A percentile compares a stretch with the other conserved stretches of the same genome.
Evolutionary conservation across 164 flowering plant species (phyloP).

Genomic region (Tinospora cordifolia): DNA sequence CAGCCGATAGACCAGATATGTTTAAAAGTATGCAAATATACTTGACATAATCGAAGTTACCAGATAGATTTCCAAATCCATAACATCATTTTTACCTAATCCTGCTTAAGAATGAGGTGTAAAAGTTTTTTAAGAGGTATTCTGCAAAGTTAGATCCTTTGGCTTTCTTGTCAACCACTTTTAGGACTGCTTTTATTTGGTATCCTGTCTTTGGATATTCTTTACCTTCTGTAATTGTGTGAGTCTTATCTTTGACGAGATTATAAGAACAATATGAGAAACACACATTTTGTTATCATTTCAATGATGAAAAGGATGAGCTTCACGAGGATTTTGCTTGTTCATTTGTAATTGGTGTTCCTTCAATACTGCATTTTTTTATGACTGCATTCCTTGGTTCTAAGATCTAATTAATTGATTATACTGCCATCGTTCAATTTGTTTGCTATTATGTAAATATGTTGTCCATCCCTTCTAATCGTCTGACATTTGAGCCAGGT

Average conservation of each 20-base stretch:
- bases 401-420: background rate
- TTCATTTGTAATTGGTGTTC: background rate
- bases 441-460: background rate
- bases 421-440: background rate
- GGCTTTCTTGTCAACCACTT: background rate
- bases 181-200: too few relatives aligned
- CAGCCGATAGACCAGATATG: too few relatives aligned
- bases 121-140: background rate
- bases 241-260: too few relatives aligned
- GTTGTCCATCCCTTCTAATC: constrained; percentile 4
- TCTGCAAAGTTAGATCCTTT: background rate
- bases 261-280: too few relatives aligned
- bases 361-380: background rate
- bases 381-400: background rate
- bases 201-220: too few relatives aligned
- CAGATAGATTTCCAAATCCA: too few relatives aligned
- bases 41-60: too few relatives aligned
- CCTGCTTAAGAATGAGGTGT: background rate
- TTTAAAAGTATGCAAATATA: too few relatives aligned
- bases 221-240: too few relatives aligned
- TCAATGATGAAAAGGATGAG: background rate
- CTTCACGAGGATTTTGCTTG: background rate
- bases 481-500: constrained; percentile 41
- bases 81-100: background rate
- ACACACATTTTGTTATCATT: background rate